phyloP scores from a whole-genome alignment of 306 rosid species.

The Trifolium pratense region DNA sequence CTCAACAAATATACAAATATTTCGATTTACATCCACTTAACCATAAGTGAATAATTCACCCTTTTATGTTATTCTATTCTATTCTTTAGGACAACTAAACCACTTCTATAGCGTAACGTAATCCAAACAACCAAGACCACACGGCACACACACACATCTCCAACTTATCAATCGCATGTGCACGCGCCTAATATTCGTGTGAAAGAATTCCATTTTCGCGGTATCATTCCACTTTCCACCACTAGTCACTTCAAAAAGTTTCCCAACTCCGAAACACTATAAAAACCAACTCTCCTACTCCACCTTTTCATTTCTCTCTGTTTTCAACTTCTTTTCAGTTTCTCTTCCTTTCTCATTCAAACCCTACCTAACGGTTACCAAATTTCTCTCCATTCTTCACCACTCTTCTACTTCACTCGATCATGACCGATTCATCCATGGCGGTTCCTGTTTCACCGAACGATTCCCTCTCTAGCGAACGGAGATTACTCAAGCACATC shows the following conservation, averaged over 20 bases:
- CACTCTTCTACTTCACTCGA: background rate
- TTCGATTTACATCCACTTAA: too few species aligned
- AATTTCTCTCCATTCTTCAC: background rate
- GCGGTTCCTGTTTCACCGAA: slow-evolving; percentile 18
- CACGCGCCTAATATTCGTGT: slow-evolving; percentile 28
- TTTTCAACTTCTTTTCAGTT: slow-evolving; percentile 2
- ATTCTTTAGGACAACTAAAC: too few species aligned
- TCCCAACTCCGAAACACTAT: background rate
- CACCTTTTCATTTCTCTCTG: background rate
- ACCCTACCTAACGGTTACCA: slow-evolving; percentile 13
- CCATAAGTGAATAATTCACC: too few species aligned
- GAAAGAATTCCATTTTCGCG: slow-evolving; percentile 43
- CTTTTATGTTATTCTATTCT: too few species aligned
- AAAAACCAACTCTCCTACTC: slow-evolving; percentile 11
- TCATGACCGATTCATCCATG: slow-evolving; percentile 45
- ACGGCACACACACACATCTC: background rate
- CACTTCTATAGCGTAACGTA: background rate
- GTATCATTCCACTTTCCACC: slow-evolving; percentile 34
- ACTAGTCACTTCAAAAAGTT: slow-evolving; percentile 22
- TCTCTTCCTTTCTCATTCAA: slow-evolving; percentile 11
- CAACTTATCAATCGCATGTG: slow-evolving; percentile 10
- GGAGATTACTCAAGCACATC: slow-evolving; percentile 57
- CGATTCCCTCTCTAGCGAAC: slow-evolving; percentile 44
- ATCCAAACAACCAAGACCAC: background rate
- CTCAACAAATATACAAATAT: too few species aligned